Percentiles rank a stretch among this genome's conserved stretches.
These are phyloP conservation scores for Sporothrix dimorphospora DNA, from an alignment of 2,329 filamentous ascomycete species.

Conservation along the genomic window DNA sequence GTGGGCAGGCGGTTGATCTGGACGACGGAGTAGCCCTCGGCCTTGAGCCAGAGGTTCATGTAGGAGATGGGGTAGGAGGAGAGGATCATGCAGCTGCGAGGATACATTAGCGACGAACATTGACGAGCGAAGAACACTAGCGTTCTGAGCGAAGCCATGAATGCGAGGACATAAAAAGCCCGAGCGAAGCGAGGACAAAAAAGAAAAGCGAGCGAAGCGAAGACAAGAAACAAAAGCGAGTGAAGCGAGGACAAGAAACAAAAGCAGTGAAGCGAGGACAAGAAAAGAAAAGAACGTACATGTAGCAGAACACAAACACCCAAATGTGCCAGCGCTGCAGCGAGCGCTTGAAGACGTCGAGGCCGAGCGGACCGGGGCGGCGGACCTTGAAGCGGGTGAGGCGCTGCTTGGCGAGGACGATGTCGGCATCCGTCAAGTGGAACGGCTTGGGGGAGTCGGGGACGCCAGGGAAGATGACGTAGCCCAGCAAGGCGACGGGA, in stretches of 20 bases:
- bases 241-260: not conserved
- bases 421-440: conserved; percentile 44
- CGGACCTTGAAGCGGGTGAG: conserved; percentile 39
- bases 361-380: conserved; percentile 46
- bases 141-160: not conserved
- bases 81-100: conserved; percentile 46
- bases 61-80: conserved; percentile 51
- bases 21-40: conserved; percentile 50
- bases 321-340: conserved; percentile 56
- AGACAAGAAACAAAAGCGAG: not conserved
- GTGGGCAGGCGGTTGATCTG: conserved; percentile 57
- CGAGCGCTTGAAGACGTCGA: conserved; percentile 51
- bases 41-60: conserved; percentile 58
- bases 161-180: not conserved
- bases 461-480: conserved; percentile 48
- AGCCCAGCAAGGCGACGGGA: conserved; percentile 56
- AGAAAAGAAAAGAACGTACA: conserved; percentile 43
- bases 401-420: conserved; percentile 43
- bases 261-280: not conserved
- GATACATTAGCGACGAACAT: not conserved
- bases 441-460: conserved; percentile 45
- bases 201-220: not conserved
- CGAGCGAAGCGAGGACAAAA: not conserved
- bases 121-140: too few species aligned
- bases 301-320: conserved; percentile 53